Percentiles rank a stretch among this genome's conserved stretches.
Evolutionary conservation across 1,284 basidiomycete species (phyloP).

Genomic region (Somion occarium): DNA sequence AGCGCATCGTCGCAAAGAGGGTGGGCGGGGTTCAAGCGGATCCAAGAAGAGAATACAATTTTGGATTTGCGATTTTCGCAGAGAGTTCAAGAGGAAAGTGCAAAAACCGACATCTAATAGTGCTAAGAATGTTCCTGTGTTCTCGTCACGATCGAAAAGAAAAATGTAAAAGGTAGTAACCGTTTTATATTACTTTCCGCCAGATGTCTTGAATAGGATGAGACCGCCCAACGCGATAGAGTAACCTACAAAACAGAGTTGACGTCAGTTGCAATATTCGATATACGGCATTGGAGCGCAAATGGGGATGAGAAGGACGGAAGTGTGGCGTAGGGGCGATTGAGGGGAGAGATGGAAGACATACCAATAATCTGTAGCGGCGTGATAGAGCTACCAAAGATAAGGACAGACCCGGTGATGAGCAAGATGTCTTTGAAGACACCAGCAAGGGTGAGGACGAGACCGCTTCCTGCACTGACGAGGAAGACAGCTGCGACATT

Average conservation of each 20-base stretch:
- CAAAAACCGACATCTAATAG: background rate
- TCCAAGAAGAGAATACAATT: background rate
- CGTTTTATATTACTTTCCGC: conserved; percentile 45
- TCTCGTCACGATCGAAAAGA: no score
- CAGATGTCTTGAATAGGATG: conserved; percentile 77
- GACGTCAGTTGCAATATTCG: no score
- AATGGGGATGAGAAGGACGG: background rate
- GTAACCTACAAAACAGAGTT: no score
- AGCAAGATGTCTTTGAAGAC: conserved; percentile 97
- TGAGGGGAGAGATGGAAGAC: conserved; percentile 19
- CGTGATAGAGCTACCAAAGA: conserved; percentile 79
- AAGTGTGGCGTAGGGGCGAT: conserved; percentile 4
- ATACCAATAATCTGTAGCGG: conserved; percentile 80
- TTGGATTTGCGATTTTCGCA: background rate
- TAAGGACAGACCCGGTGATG: conserved; percentile 82
- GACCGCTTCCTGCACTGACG: conserved; percentile 82
- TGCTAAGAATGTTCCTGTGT: background rate
- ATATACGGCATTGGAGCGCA: background rate
- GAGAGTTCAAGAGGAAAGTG: background rate
- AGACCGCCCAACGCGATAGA: conserved; percentile 79
- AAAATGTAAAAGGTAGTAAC: no score
- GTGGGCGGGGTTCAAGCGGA: background rate
- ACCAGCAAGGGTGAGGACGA: conserved; percentile 91
- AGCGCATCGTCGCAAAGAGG: no score
- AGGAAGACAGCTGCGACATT: conserved; percentile 95